Evolutionary conservation across 257 asterid species (phyloP).

Genomic region (Nemophila menziesii): DNA sequence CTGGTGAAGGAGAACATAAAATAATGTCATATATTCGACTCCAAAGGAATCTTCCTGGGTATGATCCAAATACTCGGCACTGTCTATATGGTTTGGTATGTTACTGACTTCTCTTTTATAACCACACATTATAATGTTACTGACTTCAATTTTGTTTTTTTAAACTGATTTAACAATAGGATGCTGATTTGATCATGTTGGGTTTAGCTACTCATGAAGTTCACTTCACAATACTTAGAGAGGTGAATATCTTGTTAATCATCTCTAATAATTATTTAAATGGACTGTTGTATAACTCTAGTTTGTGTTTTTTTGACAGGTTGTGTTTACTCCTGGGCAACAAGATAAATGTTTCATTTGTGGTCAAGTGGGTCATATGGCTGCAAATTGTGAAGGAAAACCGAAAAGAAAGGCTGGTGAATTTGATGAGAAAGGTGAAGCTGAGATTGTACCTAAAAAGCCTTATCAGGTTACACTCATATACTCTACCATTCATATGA

Average conservation of each 20-base stretch:
- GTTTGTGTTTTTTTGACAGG: constrained; percentile 29
- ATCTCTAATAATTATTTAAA: background rate
- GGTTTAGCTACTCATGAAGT: constrained; percentile 93
- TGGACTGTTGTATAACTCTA: background rate
- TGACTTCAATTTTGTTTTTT: background rate
- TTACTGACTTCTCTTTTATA: constrained; percentile 3
- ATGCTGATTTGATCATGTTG: constrained; percentile 75
- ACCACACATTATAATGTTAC: constrained; percentile 4
- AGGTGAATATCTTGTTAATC: constrained; percentile 31
- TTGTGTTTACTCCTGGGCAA: constrained; percentile 90
- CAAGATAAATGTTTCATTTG: constrained; percentile 93
- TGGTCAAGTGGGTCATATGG: constrained; percentile 96
- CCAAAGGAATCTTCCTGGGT: constrained; percentile 84
- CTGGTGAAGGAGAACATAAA: constrained; percentile 99
- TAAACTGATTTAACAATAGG: constrained; percentile 21
- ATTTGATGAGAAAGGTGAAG: constrained; percentile 87
- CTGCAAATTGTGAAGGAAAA: constrained; percentile 88
- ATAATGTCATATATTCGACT: constrained; percentile 88
- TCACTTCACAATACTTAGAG: constrained; percentile 90
- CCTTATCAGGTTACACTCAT: constrained; percentile 62
- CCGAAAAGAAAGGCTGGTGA: constrained; percentile 90
- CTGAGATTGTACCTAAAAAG: constrained; percentile 64
- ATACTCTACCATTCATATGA: background rate
- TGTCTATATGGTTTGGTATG: constrained; percentile 94
- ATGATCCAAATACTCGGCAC: constrained; percentile 87